Evolutionary conservation across 345 rosid genomes (phyloP).

Genomic region (Eucalyptus pumila): DNA sequence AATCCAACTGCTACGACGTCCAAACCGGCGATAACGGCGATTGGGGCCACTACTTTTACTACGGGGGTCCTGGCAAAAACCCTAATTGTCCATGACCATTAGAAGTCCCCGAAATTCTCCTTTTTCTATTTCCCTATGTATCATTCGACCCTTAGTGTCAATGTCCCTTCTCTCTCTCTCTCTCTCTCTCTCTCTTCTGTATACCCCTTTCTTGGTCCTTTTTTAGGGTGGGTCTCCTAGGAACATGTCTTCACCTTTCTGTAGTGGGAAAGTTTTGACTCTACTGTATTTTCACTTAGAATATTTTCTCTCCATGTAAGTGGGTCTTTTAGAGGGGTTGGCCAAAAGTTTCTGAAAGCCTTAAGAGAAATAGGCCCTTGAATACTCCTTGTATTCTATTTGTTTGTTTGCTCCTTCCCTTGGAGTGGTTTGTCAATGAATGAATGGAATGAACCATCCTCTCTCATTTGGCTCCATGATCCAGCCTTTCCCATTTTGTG

Average conservation of each 20-base stretch:
- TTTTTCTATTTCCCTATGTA: conserved; percentile 12
- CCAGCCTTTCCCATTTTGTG: not conserved
- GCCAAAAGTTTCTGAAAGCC: conserved; percentile 18
- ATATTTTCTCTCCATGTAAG: conserved; percentile 22
- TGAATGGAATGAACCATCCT: conserved; percentile 1
- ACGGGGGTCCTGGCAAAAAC: conserved; percentile 92
- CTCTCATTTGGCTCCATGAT: not conserved
- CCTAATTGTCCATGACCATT: conserved; percentile 46
- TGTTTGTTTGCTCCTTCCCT: conserved; percentile 20
- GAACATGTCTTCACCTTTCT: conserved; percentile 6
- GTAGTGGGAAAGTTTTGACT: conserved; percentile 32
- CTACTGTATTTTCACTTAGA: not conserved
- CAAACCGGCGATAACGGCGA: conserved; percentile 80
- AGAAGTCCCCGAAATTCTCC: not conserved
- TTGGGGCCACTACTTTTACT: conserved; percentile 98
- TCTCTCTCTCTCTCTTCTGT: not conserved
- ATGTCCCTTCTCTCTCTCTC: not conserved
- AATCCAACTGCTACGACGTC: conserved; percentile 91
- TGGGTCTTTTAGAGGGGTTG: conserved; percentile 7
- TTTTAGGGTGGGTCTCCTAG: conserved; percentile 17
- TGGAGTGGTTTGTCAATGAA: conserved; percentile 23
- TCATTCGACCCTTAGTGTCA: conserved; percentile 32
- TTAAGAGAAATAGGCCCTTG: conserved; percentile 28
- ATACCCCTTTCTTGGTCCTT: conserved; percentile 6
- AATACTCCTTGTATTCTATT: conserved; percentile 18